Base-by-base conservation (phyloP, 495 filamentous ascomycete species). In the Amphirosellinia nigrospora region DNA sequence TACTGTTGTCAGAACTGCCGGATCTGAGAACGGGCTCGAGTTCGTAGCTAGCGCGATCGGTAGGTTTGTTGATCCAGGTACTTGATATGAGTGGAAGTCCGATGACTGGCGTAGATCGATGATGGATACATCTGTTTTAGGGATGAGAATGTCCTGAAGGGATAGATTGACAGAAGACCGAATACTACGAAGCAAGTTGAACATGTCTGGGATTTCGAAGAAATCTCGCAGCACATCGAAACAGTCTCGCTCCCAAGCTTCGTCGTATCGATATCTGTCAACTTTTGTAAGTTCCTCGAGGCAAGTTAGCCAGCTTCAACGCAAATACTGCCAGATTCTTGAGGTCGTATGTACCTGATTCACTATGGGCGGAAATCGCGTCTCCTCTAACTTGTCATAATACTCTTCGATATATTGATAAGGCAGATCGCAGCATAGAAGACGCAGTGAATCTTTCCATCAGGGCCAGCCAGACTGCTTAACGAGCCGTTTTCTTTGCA, bases 341-440 rank as follows among this genome's bases (percentile, higher is more conserved):
- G 16, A 16, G 16, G 41, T 45, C 15, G 41, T 1, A 16, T 45
- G 3, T 45, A 45, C 41, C 41, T 45, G 41, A 45, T 45, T 45
- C 7, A 76, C 77, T 26, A 89, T 89, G 0, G 82, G 78, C 23
- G 82, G 86, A 70, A 90, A 89, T 66, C 86, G 74, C 13, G 80
- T 79, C 0, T 78, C 64, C 10, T 78, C 81, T 16, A 90, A 74
- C 70, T 87, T 89, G 52, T 85, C 74, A 68, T 89, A 90, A 69
- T 90, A 90, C 72, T 86, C 83, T 26, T 80, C 78, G 46, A 90
- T 82, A 64, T 90, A 89, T 74, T 90, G 88, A 68, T 90, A 89
- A 13, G 88, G 88, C 28, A 90, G 75, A 71, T 90, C 88, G 43
- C 86, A 87, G 77, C 86, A 89, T 15, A 88, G 74, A 74, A 90